Evolutionary conservation across 2,329 filamentous ascomycete genomes (phyloP).

Genomic region (Aspergillus pseudoglaucus): DNA sequence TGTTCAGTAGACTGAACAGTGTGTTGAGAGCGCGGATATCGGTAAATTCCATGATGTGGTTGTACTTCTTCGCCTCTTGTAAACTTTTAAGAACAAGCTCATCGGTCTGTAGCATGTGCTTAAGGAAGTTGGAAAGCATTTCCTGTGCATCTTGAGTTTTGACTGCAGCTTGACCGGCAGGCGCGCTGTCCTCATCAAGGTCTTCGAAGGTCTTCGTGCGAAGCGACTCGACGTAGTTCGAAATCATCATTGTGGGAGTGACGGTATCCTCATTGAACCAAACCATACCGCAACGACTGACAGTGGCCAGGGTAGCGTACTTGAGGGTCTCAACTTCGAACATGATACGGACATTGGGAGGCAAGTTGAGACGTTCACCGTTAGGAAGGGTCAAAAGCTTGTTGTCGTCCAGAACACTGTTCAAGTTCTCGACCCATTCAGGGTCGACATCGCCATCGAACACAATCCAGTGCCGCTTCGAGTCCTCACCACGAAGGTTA

Average conservation of each 20-base stretch:
- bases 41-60: conserved; percentile 98
- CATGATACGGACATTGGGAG: conserved; percentile 95
- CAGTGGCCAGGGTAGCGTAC: conserved; percentile 96
- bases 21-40: conserved; percentile 84
- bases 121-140: conserved; percentile 71
- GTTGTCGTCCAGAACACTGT: conserved; percentile 98
- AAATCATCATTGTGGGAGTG: conserved; percentile 83
- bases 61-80: conserved; percentile 67
- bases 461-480: conserved; percentile 97
- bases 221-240: conserved; percentile 80
- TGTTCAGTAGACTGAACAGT: conserved; percentile 91
- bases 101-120: conserved; percentile 68
- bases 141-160: conserved; percentile 73
- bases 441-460: conserved; percentile 99
- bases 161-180: conserved; percentile 66
- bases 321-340: conserved; percentile 98
- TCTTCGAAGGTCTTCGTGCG: conserved; percentile 85
- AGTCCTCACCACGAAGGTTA: conserved; percentile 93
- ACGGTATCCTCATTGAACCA: conserved; percentile 99
- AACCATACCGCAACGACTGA: conserved; percentile 99
- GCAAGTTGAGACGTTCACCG: conserved; percentile 92
- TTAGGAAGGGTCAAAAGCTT: conserved; percentile 95
- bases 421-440: conserved; percentile 99
- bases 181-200: conserved; percentile 82
- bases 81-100: conserved; percentile 75